Evolutionary conservation across 192 early-diverging fungal genomes (phyloP).

Genomic region (Gamsiella multidivaricata): DNA sequence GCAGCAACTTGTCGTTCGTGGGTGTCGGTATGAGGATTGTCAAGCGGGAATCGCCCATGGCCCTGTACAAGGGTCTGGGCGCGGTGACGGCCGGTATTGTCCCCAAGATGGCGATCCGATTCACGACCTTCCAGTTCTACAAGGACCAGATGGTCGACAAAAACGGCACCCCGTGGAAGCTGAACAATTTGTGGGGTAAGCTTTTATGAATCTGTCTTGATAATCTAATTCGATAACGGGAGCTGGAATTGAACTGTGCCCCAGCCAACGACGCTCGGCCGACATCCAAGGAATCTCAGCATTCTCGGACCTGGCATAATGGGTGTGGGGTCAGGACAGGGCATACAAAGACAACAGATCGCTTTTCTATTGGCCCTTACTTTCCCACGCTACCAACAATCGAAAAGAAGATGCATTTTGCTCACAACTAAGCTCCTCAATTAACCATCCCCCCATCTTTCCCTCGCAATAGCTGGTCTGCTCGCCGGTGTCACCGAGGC

Average conservation of each 20-base stretch:
- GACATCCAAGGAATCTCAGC: too few relatives aligned
- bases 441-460: conserved; percentile 9
- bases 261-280: too few relatives aligned
- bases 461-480: conserved; percentile 78
- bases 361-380: conserved; percentile 9
- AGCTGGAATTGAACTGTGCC: too few relatives aligned
- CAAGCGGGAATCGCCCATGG: conserved; percentile 85
- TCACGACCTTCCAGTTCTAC: conserved; percentile 95
- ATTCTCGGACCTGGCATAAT: too few relatives aligned
- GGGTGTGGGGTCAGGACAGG: too few relatives aligned
- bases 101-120: conserved; percentile 99
- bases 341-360: too few relatives aligned
- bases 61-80: conserved; percentile 97
- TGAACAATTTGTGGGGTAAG: conserved; percentile 54
- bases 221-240: too few relatives aligned
- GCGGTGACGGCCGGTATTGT: conserved; percentile 97
- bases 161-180: conserved; percentile 78
- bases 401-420: background rate
- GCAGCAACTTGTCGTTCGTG: conserved; percentile 72
- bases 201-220: conserved; percentile 13
- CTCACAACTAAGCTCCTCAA: background rate
- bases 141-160: conserved; percentile 81
- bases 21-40: conserved; percentile 88
- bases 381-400: conserved; percentile 11
- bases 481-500: conserved; percentile 95